Conservation (phyloP, 2,329 filamentous ascomycete species). For the Fusarium torulosum region DNA sequence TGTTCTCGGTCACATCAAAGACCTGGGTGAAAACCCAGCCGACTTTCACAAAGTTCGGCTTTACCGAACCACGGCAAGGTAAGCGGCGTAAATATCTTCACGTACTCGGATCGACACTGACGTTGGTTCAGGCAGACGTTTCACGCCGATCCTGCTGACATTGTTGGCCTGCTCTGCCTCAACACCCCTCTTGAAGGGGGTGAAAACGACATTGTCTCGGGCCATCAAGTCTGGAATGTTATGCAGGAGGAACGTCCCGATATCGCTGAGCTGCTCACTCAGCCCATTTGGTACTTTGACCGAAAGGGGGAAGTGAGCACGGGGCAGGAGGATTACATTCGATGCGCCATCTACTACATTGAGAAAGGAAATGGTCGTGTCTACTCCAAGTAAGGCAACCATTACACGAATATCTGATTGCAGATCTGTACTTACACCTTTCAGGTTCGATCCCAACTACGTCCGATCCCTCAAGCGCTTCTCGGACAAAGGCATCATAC, state of each 20-base stretch:
- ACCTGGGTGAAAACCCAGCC: conserved; percentile 79
- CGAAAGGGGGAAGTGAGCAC: conserved; percentile 84
- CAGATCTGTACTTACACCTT: background rate
- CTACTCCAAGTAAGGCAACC: conserved; percentile 69
- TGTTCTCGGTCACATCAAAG: conserved; percentile 88
- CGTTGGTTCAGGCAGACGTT: conserved; percentile 61
- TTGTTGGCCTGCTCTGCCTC: conserved; percentile 86
- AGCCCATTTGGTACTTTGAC: conserved; percentile 92
- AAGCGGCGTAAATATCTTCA: background rate
- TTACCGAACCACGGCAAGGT: conserved; percentile 74
- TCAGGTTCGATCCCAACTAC: conserved; percentile 80
- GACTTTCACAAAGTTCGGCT: conserved; percentile 88
- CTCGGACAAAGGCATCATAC: conserved; percentile 26
- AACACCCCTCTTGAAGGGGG: conserved; percentile 82
- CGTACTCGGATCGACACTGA: background rate
- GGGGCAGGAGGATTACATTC: conserved; percentile 81
- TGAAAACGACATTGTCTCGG: conserved; percentile 82
- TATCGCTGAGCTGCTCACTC: conserved; percentile 78
- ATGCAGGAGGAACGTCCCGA: conserved; percentile 83
- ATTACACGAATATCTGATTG: too few relatives aligned
- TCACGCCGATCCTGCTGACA: conserved; percentile 84
- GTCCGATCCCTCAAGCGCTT: conserved; percentile 56
- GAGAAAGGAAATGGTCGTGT: conserved; percentile 66
- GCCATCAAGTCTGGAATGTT: conserved; percentile 84
- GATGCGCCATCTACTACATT: conserved; percentile 79